Base-by-base conservation (phyloP, 129 eudicot genomes). In the Kitagawia praeruptora region DNA sequence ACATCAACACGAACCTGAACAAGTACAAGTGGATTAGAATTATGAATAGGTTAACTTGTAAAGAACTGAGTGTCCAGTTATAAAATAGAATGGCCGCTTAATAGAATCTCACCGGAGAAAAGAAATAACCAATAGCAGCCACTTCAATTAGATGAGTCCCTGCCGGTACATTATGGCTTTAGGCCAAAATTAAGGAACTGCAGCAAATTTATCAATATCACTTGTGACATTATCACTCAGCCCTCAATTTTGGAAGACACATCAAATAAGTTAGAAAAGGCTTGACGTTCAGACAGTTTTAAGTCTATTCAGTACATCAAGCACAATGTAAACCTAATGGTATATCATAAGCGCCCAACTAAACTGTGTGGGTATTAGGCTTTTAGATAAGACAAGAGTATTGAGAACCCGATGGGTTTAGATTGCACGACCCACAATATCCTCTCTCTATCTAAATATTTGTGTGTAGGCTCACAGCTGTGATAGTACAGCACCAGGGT, bases 71-170 rank as follows among this genome's bases (percentile, higher is more conserved):
- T 16, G 31, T 51, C 12, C 18, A 75, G 69, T 49, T 46, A 23
- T 19, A 75, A 40, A 71, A 51, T 31, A 38, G 28, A n/a, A 25
- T 63, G 69, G 25, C 27, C 15, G 51, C 63, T 16, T 45, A 11
- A 45, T 11, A 11, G 72, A 81, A 53, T 82, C 94, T 82, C 76
- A 96, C 99, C 4, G 99, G 99, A 77, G 99, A 96, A 90, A 92
- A 96, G 83, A 96, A 85, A 83, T 87, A 92, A 81, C 99, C 98
- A 39, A 86, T 81, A 63, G 97, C 93, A 74, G 89, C 91, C 85
- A 96, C 97, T 87, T 92, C 99, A 83, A 96, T 92, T 46, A 96
- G 96, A 85, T 96, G 99, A 76, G 99, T 96, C 71, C 98, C 99
- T 15, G 99, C 97, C 40, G 96, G 95, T 81, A 96, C 99, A 54